Conservation (phyloP, 2,329 filamentous ascomycete genomes). For the Neonectria coccinea region DNA sequence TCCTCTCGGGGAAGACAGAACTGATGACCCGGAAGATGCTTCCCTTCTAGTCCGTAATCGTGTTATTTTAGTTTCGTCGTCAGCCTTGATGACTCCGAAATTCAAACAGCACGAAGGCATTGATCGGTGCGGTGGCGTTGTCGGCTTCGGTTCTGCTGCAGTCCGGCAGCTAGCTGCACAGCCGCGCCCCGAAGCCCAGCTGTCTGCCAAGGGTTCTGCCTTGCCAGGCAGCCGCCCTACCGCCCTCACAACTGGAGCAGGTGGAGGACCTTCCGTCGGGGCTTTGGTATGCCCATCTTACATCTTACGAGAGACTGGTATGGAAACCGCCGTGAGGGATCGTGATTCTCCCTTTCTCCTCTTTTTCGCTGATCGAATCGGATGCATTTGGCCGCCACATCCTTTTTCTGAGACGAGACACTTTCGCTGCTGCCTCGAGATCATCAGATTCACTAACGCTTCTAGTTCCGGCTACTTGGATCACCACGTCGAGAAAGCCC, state of each 20-base stretch:
- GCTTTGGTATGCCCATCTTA: background rate
- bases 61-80: background rate
- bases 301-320: background rate
- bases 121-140: background rate
- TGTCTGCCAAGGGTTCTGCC: constrained; percentile 21
- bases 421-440: background rate
- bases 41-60: background rate
- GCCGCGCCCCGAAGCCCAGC: constrained; percentile 8
- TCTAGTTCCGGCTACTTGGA: background rate
- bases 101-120: background rate
- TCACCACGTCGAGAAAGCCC: background rate
- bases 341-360: background rate
- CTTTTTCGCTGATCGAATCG: background rate
- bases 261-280: background rate
- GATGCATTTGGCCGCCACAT: background rate
- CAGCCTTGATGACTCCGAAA: background rate
- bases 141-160: background rate
- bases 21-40: constrained; percentile 2
- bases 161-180: constrained; percentile 15
- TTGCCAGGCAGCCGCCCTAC: constrained; percentile 8
- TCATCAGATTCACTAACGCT: background rate
- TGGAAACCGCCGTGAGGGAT: background rate
- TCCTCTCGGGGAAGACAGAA: background rate
- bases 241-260: background rate
- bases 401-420: background rate